Evolutionary conservation across 2,329 filamentous ascomycete genomes (phyloP).

Genomic region (Didymella glomerata): DNA sequence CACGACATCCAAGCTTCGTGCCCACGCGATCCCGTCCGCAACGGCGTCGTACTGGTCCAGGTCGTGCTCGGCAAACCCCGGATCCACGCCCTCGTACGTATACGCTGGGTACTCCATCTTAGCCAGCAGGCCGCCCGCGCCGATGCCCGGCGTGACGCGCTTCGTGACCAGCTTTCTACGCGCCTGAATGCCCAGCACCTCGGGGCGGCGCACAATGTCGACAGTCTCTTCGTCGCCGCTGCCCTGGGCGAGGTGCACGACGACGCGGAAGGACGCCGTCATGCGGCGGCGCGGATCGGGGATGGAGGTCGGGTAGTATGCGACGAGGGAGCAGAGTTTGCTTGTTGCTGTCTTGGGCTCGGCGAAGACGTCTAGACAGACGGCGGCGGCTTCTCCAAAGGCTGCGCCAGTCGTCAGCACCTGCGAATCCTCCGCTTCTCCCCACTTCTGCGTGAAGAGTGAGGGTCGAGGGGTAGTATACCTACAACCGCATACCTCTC

Average conservation of each 20-base stretch:
- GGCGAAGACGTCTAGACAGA: conserved; percentile 66
- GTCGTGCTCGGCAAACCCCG: conserved; percentile 76
- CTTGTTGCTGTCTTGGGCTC: conserved; percentile 60
- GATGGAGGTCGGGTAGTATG: conserved; percentile 69
- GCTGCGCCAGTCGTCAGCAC: conserved; percentile 52
- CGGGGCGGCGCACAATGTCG: conserved; percentile 59
- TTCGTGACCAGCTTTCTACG: conserved; percentile 60
- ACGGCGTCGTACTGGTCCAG: conserved; percentile 72
- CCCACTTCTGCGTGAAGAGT: neutral
- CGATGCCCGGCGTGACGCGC: conserved; percentile 60
- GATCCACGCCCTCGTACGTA: conserved; percentile 63
- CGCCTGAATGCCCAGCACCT: conserved; percentile 62
- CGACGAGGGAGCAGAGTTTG: conserved; percentile 66
- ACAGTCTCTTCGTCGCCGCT: conserved; percentile 52
- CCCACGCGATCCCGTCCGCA: conserved; percentile 72
- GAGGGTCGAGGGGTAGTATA: conserved; percentile 47
- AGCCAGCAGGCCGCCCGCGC: conserved; percentile 56
- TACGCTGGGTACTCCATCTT: conserved; percentile 59
- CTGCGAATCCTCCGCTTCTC: neutral
- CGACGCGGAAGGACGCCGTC: conserved; percentile 56
- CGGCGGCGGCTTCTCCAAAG: conserved; percentile 68
- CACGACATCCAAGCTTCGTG: conserved; percentile 67
- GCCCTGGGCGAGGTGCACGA: conserved; percentile 65
- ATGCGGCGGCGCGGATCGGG: conserved; percentile 60
- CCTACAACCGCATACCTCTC: conserved; percentile 70